A percentile compares a stretch with the other conserved stretches of the same genome.
Conservation (phyloP, 352 stramenopile species). For the Elongisporangium prolatum region DNA sequence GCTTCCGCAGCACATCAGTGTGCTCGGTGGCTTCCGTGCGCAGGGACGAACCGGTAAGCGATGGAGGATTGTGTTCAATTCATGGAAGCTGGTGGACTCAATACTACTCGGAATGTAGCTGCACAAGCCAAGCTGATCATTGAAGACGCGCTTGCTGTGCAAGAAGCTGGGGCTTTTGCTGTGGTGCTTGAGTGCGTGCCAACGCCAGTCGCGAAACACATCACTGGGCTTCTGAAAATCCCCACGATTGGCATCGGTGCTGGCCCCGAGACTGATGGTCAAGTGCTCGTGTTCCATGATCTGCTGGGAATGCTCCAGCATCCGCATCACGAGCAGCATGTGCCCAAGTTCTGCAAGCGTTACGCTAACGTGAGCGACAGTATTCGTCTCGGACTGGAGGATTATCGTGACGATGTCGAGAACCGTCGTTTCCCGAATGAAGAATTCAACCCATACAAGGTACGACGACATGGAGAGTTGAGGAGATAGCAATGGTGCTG, state of each 20-base stretch:
- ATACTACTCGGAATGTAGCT: too few species aligned
- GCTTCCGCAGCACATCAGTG: constrained; percentile 94
- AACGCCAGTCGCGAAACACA: constrained; percentile 86
- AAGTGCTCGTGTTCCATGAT: constrained; percentile 98
- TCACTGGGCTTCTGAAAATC: constrained; percentile 96
- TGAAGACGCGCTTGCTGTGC: constrained; percentile 95
- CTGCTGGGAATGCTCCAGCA: constrained; percentile 98
- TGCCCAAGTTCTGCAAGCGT: constrained; percentile 98
- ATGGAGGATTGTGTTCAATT: too few species aligned
- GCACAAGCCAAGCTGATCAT: constrained; percentile 89
- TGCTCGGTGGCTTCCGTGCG: constrained; percentile 95
- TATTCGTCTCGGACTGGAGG: constrained; percentile 90
- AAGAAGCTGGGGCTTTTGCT: constrained; percentile 95
- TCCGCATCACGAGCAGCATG: constrained; percentile 95
- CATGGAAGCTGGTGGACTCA: too few species aligned
- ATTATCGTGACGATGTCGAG: constrained; percentile 96
- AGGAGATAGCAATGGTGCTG: not conserved
- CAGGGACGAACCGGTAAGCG: constrained; percentile 94
- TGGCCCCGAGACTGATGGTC: constrained; percentile 89
- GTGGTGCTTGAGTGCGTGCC: constrained; percentile 87
- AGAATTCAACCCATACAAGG: constrained; percentile 95
- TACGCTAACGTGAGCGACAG: constrained; percentile 95
- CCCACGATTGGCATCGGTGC: constrained; percentile 98
- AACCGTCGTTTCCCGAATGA: constrained; percentile 91
- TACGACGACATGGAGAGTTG: too few species aligned